Evolutionary conservation across 257 asterid genomes (phyloP), one percentile per base, ranked within the genome.

Genomic region (Scutellaria baicalensis): DNA sequence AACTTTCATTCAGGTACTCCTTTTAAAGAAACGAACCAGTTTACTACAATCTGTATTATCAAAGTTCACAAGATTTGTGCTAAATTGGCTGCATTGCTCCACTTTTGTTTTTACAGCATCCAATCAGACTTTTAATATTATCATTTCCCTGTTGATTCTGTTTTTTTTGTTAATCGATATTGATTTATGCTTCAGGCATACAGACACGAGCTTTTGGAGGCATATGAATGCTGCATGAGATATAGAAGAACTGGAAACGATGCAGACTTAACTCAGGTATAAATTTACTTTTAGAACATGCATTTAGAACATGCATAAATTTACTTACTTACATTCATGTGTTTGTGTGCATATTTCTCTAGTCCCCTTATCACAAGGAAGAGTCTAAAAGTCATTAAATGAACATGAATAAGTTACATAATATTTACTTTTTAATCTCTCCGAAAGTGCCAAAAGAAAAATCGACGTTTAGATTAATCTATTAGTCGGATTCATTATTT

Each of bases 211-310:
- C 85, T 94, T 64, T 68, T 84, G 86, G 99, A 94, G 85, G 99
- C 99, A 31, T 84, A 84, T 60, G 95, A 89, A 33, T 91, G 97
- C 80, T 94, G 99, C 80, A 79, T 81, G 91, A 89, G 89, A 68
- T 94, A 89, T 70, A 80, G 81, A 81, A 79, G 84, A 71, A 89
- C 90, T 21, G 97, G 97, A 68, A 91, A 83, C 78, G 97, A 88
- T 81, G 97, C 97, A 51, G 99, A 89, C 86, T 87, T 94, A 68
- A 94, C 92, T 58, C 99, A 94, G 99, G 99, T n/a, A n/a, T n/a
- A n/a, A n/a, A n/a, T n/a, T n/a, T n/a, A n/a, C n/a, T n/a, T n/a
- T n/a, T n/a, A n/a, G n/a, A n/a, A n/a, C n/a, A n/a, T n/a, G n/a
- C n/a, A n/a, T n/a, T n/a, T n/a, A n/a, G n/a, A n/a, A n/a, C n/a